These are phyloP conservation scores for Tylopilus sp. DNA, from an alignment of 768 basidiomycete genomes.

Conservation along the genomic window DNA sequence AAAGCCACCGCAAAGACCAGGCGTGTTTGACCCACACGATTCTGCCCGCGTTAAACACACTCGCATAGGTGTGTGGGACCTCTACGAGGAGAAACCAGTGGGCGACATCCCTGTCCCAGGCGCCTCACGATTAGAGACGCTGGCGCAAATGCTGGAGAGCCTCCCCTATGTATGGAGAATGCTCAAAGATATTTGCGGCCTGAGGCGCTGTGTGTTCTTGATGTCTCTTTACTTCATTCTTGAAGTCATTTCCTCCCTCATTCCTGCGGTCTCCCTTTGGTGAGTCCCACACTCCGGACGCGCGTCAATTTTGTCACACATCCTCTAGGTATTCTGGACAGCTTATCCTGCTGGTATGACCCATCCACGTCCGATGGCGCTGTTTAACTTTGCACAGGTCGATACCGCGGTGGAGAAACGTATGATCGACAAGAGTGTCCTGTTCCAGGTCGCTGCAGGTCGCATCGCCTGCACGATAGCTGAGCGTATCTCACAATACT, in stretches of 20 bases:
- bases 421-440: conserved; percentile 51
- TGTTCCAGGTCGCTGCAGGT: conserved; percentile 55
- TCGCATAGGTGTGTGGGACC: conserved; percentile 69
- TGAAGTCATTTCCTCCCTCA: conserved; percentile 42
- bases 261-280: no score
- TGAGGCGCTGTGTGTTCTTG: conserved; percentile 49
- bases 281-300: conserved; percentile 23
- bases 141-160: conserved; percentile 44
- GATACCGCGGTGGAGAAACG: conserved; percentile 65
- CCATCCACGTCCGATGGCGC: conserved; percentile 2
- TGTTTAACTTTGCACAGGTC: conserved; percentile 40
- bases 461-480: conserved; percentile 50
- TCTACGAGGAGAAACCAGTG: conserved; percentile 62
- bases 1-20: conserved; percentile 9
- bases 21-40: conserved; percentile 39
- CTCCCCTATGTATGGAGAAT: conserved; percentile 66
- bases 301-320: background rate
- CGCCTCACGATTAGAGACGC: conserved; percentile 43
- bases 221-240: conserved; percentile 45
- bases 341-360: conserved; percentile 55
- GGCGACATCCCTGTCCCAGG: conserved; percentile 41
- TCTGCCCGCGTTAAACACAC: conserved; percentile 49
- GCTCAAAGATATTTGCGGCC: conserved; percentile 56
- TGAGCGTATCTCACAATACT: conserved; percentile 42
- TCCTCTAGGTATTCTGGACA: conserved; percentile 62